Percentiles rank a stretch among this genome's conserved stretches.
Evolutionary conservation across 257 asterid genomes (phyloP).

Genomic region (Plantago elongata): DNA sequence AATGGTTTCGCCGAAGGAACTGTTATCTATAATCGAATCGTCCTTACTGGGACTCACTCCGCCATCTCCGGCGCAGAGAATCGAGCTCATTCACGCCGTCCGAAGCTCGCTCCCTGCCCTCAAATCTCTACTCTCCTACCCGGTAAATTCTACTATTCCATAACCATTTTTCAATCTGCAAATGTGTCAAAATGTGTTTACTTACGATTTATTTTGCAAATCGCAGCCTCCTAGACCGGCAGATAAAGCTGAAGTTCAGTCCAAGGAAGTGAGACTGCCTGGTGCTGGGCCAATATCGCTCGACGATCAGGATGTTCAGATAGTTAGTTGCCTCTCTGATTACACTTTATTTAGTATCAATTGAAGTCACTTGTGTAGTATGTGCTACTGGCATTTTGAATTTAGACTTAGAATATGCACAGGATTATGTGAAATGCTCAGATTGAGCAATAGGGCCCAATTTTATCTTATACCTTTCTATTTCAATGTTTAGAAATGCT

Average conservation of each 20-base stretch:
- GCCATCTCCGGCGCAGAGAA: slow-evolving; percentile 74
- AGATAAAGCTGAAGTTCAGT: slow-evolving; percentile 83
- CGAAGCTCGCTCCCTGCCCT: slow-evolving; percentile 65
- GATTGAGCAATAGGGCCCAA: neutral
- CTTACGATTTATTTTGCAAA: neutral
- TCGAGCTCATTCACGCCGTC: slow-evolving; percentile 78
- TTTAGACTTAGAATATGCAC: too few relatives aligned
- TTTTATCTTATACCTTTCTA: too few relatives aligned
- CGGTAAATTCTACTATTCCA: slow-evolving; percentile 32
- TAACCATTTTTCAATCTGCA: neutral
- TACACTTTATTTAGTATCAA: neutral
- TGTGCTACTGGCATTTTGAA: neutral
- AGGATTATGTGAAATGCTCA: neutral
- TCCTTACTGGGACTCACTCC: slow-evolving; percentile 53
- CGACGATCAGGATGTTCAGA: slow-evolving; percentile 88
- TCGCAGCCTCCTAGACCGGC: slow-evolving; percentile 74
- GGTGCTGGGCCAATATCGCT: slow-evolving; percentile 68
- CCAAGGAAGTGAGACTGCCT: slow-evolving; percentile 75
- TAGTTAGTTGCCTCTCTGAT: slow-evolving; percentile 45
- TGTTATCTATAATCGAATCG: slow-evolving; percentile 59
- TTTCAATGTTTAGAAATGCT: too few relatives aligned
- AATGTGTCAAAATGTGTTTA: neutral
- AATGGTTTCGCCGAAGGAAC: slow-evolving; percentile 74
- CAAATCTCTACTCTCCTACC: slow-evolving; percentile 62
- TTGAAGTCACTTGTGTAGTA: neutral